Evolutionary conservation across 2,329 filamentous ascomycete genomes (phyloP), one percentile per base, ranked within the genome.

Genomic region (Phoma sp.): DNA sequence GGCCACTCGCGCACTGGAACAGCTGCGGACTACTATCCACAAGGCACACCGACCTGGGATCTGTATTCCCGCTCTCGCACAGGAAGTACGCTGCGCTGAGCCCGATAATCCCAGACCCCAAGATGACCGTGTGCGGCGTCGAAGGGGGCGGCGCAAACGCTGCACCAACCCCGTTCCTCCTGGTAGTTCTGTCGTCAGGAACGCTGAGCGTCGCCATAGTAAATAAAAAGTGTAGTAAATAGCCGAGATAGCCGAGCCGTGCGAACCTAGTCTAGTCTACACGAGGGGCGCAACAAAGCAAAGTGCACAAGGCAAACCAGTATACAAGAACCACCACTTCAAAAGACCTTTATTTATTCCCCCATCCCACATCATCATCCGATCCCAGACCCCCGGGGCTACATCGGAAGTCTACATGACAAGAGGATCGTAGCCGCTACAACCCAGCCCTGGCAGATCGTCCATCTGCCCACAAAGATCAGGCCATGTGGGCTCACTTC

Each of bases 1-100:
- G 86, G 1, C 90, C 89, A 2, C 88, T 92, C 0, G 90, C 89
- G 27, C 87, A 90, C 9, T 84, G 82, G 72, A 93, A 91, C 29
- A 93, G 80, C 58, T 84, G 70, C 0, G 79, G 71, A 4, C 82
- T 82, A 5, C 82, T 77, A 63, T 88, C 86, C 35, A 88, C 58
- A 22, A 88, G 73, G 58, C 86, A 82, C 47, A 88, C 85, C 29
- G 78, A 75, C 18, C 76, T 61, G 4, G 78, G 74, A 40, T 69
- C 60, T 39, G 74, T 68, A 47, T 69, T 67, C 7, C 67, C 65
- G 1, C 70, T 69, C 43, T 75, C 65, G 6, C 86, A 84, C 29
- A 93, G 82, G 69, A 89, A 91, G 74, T 88, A 91, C 23, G 78
- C 77, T 7, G 75, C 76, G n/a, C 72, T 75, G 44, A 78, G 62